Base-by-base conservation (phyloP, 2,329 filamentous ascomycete genomes). In the Trichoderma lentiforme region DNA sequence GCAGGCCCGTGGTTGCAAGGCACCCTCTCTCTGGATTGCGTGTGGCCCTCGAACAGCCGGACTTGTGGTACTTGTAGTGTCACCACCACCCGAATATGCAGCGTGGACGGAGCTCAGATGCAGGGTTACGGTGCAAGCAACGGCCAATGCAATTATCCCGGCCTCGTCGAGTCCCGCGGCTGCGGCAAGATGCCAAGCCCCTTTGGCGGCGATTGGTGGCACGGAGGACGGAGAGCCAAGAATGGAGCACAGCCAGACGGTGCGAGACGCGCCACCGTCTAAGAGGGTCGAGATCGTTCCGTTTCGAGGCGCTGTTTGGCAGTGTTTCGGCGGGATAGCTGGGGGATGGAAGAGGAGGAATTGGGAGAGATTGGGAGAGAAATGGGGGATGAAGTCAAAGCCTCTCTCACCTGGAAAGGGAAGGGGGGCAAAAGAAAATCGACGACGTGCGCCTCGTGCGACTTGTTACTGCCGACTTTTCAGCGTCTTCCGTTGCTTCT, bases 171-270 rank as follows among this genome's bases (percentile, higher is more conserved):
- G 28, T 51, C 66, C 66, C 66, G 66, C 66, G 66, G 66, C 39
- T 61, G 66, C 66, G 66, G 66, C 57, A 61, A 61, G 34, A 53
- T 47, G 66, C 66, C 57, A 69, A 69, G 57, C 53, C 56, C 39
- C 36, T 69, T 61, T 61, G 56, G 56, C 66, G 36, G 66, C 36
- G 57, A 58, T 61, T 30, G 43, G 66, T 67, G 63, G 63, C 34
- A 56, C 64, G 64, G 64, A 67, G 18, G 30, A 67, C 63, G 63
- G 63, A 36, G 64, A 8, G 28, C 34, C 28, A 51, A 65, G 62
- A 32, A 34, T 32, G 51, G n/a, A 60, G 65, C 65, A 68, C 65
- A 47, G 53, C 24, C n/a, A 56, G 64, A 28, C 47, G 30, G 47
- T 39, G 39, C 51, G 32, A 60, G 65, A 58, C 64, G 34, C 66